Percentiles rank a stretch among this genome's conserved stretches.
phyloP scores from a whole-genome alignment of 192 early-diverging fungal genomes.

The Chytriomyces sp. region DNA sequence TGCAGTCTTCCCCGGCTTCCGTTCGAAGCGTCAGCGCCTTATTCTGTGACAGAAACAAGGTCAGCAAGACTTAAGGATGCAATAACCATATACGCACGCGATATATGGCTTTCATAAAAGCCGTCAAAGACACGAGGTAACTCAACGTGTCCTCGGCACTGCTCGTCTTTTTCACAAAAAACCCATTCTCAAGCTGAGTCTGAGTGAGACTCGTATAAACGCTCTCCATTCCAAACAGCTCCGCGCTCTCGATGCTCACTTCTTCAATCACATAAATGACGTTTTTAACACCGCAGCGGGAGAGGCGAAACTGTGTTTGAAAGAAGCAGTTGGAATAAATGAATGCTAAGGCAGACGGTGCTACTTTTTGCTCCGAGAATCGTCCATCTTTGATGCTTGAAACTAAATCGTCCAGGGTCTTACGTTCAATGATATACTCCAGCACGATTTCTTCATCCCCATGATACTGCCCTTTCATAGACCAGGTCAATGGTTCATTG shows the following conservation, averaged over 20 bases:
- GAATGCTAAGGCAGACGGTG: background rate
- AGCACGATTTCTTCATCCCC: constrained; percentile 70
- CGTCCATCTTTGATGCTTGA: constrained; percentile 91
- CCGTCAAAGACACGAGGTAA: constrained; percentile 71
- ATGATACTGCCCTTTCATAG: background rate
- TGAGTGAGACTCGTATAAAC: constrained; percentile 75
- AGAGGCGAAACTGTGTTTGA: constrained; percentile 65
- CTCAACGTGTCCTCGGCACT: constrained; percentile 81
- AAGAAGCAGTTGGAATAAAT: background rate
- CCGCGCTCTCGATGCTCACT: constrained; percentile 61
- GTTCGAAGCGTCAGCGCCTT: background rate
- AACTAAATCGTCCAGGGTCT: constrained; percentile 91
- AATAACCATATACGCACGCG: constrained; percentile 38
- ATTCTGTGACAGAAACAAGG: background rate
- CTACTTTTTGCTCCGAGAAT: constrained; percentile 89
- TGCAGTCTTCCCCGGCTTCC: background rate
- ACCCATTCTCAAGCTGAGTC: constrained; percentile 76
- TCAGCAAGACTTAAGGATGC: background rate
- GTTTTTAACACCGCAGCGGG: constrained; percentile 67
- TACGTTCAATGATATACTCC: constrained; percentile 88
- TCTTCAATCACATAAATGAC: constrained; percentile 91
- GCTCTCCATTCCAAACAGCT: constrained; percentile 57
- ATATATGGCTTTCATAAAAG: constrained; percentile 53
- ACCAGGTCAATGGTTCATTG: constrained; percentile 12
- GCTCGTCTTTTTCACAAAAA: constrained; percentile 78